Base-by-base conservation (phyloP, 257 asterid genomes). In the Avicennia marina region DNA sequence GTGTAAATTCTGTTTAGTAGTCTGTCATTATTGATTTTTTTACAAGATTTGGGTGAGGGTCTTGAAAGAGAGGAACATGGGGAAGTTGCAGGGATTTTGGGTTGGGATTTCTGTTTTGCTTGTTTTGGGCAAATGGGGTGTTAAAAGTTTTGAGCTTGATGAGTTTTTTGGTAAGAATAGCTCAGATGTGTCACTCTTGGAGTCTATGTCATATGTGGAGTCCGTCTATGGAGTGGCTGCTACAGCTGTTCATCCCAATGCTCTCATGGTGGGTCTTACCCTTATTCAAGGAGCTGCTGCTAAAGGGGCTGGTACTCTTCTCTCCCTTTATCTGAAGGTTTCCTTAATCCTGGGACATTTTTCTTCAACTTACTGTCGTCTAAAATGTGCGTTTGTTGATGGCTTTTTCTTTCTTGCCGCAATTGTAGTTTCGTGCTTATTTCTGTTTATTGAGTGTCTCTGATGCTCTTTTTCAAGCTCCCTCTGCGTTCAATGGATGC, bases 241-340 rank as follows among this genome's bases (percentile, higher is more conserved):
- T 47, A 80, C 79, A 22, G 41, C 85, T 48, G 44, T 56, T 60
- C 76, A 67, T 22, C 63, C 80, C 12, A 38, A 72, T 63, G 79
- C 88, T 29, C 79, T 90, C 47, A 82, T 81, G 96, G 91, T 90
- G 69, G 77, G 75, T 25, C 86, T 90, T 65, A 74, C 95, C 49
- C 86, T 90, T 58, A 75, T 90, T 72, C 86, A 65, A 12, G 95
- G 95, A 62, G 96, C 98, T 74, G 86, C 67, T 65, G 76, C 86
- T 61, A 85, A 74, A 78, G 83, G 89, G 56, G 98, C 95, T 64
- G 94, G 96, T 90, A 75, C 32, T 25, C 56, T 11, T 52, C 9
- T 54, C 38, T 15, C 13, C n/a, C 7, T 21, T 50, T 50, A 25
- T 50, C 4, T 10, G 15, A 4, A 29, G 4, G 34, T 4, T 4